These are phyloP conservation scores for Candida endomychidarum DNA, from an alignment of 805 yeast genomes.

Conservation along the genomic window DNA sequence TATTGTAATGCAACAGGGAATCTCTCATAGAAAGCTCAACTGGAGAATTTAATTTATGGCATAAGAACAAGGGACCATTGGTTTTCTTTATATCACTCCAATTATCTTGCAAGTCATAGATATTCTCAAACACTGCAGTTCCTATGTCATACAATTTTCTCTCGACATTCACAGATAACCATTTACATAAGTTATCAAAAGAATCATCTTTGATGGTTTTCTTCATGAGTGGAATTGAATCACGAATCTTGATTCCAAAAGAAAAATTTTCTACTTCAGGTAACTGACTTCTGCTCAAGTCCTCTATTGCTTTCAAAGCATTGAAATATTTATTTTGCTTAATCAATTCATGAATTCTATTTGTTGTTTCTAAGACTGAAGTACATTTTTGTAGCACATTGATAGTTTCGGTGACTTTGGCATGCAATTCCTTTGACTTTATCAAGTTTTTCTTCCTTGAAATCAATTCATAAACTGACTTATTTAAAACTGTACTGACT, in stretches of 20 bases:
- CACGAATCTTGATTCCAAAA: constrained; percentile 70
- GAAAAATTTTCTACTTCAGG: constrained; percentile 72
- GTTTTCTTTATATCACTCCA: constrained; percentile 55
- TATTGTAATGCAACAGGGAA: constrained; percentile 47
- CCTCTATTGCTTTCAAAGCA: constrained; percentile 81
- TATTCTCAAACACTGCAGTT: constrained; percentile 51
- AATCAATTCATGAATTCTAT: constrained; percentile 79
- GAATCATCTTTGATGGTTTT: constrained; percentile 73
- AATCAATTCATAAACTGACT: constrained; percentile 66
- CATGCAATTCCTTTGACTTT: constrained; percentile 60
- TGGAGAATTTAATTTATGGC: constrained; percentile 78
- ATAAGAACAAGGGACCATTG: constrained; percentile 37
- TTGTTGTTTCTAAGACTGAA: constrained; percentile 81
- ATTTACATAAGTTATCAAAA: constrained; percentile 60
- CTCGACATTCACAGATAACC: constrained; percentile 62
- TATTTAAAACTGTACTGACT: constrained; percentile 57
- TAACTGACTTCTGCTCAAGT: constrained; percentile 64
- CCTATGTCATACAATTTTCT: constrained; percentile 62
- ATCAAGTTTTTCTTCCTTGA: constrained; percentile 59
- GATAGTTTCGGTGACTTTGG: constrained; percentile 70
- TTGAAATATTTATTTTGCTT: constrained; percentile 74
- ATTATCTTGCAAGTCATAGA: constrained; percentile 53
- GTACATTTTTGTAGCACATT: constrained; percentile 69
- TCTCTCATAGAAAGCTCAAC: constrained; percentile 78
- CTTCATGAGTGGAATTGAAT: constrained; percentile 74